Base-by-base conservation (phyloP, 805 yeast species). In the Suhomyces vadensis region DNA sequence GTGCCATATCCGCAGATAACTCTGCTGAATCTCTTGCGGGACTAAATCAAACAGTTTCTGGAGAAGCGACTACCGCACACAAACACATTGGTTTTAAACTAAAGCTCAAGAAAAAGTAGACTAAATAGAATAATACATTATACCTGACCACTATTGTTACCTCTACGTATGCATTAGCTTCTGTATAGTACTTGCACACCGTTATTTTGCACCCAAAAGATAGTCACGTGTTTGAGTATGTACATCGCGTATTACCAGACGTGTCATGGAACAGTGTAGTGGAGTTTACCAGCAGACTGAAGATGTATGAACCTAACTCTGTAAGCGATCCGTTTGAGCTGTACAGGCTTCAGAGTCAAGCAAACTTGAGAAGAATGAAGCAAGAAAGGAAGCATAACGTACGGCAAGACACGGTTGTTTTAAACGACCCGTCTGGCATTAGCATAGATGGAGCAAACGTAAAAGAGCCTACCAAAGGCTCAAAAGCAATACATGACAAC, bases 281-380 rank as follows among this genome's bases (percentile, higher is more conserved):
- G n/a, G n/a, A n/a, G n/a, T n/a, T n/a, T n/a, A n/a, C n/a, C n/a
- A n/a, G n/a, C n/a, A n/a, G n/a, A n/a, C n/a, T n/a, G n/a, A 9
- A 23, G 25, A 35, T 35, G 39, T 4, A 21, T 13, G 29, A 29
- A 23, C 9, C 25, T 6, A 9, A 23, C 25, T 6, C 8, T 23
- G 25, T 23, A 23, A 10, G 24, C 6, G 52, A 48, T 16, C 47
- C 52, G 7, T 48, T 48, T 38, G 49, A 48, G 25, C 17, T 27
- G 21, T 37, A 43, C 24, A 24, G 22, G 33, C 40, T 29, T 16
- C 49, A 48, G 17, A 14, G 43, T 10, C 39, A 39, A 31, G 44
- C 44, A 8, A 47, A 39, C 23, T 7, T 44, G 25, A 44, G 44
- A 35, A 37, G 48, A 13, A 47, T 47, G 51, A 38, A 35, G 23